These are phyloP conservation scores for Comarum palustre DNA, from an alignment of 306 rosid species.

Conservation along the genomic window DNA sequence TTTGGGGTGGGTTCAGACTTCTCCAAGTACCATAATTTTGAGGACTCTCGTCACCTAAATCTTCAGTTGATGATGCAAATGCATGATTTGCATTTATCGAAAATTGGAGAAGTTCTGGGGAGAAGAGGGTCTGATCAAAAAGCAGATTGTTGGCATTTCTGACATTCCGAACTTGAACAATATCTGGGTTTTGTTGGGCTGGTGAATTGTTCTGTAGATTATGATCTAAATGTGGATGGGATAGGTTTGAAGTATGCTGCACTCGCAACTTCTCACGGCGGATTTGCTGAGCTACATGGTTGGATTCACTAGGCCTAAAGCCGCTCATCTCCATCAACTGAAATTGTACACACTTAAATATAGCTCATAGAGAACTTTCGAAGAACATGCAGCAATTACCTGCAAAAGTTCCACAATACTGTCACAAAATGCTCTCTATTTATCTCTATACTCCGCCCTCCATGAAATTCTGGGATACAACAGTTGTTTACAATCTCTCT, in stretches of 20 bases:
- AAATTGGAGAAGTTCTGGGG: constrained; percentile 46
- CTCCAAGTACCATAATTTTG: constrained; percentile 36
- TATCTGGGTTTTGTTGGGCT: constrained; percentile 37
- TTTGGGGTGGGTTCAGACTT: constrained; percentile 28
- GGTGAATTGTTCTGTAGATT: constrained; percentile 34
- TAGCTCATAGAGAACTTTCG: not conserved
- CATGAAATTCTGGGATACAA: not conserved
- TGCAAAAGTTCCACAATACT: not conserved
- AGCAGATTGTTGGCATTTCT: constrained; percentile 50
- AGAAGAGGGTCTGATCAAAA: constrained; percentile 38
- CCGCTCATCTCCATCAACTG: constrained; percentile 52
- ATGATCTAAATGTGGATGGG: constrained; percentile 21
- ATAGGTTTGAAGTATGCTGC: constrained; percentile 27
- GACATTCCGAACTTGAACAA: constrained; percentile 50
- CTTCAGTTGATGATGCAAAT: constrained; percentile 23
- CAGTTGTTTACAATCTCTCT: not conserved
- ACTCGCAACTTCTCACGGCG: constrained; percentile 80
- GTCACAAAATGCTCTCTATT: not conserved
- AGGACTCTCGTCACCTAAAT: constrained; percentile 19
- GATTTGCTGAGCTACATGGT: constrained; percentile 79
- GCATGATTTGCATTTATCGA: constrained; percentile 31
- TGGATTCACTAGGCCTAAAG: constrained; percentile 48
- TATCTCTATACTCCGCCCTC: not conserved
- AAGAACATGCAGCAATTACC: constrained; percentile 2
- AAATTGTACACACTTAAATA: not conserved